These are phyloP conservation scores for Dalechampia spathulata DNA, from an alignment of 441 rosid species.

Conservation along the genomic window DNA sequence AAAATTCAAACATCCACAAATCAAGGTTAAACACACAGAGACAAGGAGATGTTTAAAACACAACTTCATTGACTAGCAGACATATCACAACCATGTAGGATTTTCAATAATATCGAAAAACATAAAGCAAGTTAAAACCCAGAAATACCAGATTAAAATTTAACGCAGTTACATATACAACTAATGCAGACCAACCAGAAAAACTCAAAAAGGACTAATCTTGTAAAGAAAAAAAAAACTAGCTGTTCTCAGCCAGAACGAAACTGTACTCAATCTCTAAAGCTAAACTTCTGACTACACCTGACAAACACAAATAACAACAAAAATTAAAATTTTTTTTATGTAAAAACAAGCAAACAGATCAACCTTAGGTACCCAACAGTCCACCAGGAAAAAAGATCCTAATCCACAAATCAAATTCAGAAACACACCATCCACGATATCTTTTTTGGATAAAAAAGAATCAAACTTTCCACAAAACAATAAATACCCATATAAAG, in stretches of 20 bases:
- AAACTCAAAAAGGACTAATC: too few relatives aligned
- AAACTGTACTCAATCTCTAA: not conserved
- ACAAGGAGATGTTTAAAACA: too few relatives aligned
- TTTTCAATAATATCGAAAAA: too few relatives aligned
- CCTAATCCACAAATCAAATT: conserved; percentile 5
- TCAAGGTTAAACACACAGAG: not conserved
- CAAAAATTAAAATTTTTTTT: conserved; percentile 8
- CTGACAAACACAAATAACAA: not conserved
- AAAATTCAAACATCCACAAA: not conserved
- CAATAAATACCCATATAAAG: not conserved
- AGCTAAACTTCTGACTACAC: not conserved
- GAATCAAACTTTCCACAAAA: not conserved
- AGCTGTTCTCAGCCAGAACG: too few relatives aligned
- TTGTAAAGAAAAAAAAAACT: too few relatives aligned
- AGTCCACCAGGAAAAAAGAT: not conserved
- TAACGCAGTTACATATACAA: too few relatives aligned
- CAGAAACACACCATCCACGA: not conserved
- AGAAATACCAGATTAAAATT: too few relatives aligned
- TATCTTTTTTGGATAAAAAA: too few relatives aligned
- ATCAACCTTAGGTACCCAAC: conserved; percentile 24
- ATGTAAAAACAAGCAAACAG: not conserved
- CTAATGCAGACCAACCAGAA: too few relatives aligned
- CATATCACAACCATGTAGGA: too few relatives aligned
- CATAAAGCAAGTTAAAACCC: too few relatives aligned
- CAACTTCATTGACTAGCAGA: too few relatives aligned